Evolutionary conservation across 176 grass and related monocot genomes (phyloP).

Genomic region (Elymus sibiricus): DNA sequence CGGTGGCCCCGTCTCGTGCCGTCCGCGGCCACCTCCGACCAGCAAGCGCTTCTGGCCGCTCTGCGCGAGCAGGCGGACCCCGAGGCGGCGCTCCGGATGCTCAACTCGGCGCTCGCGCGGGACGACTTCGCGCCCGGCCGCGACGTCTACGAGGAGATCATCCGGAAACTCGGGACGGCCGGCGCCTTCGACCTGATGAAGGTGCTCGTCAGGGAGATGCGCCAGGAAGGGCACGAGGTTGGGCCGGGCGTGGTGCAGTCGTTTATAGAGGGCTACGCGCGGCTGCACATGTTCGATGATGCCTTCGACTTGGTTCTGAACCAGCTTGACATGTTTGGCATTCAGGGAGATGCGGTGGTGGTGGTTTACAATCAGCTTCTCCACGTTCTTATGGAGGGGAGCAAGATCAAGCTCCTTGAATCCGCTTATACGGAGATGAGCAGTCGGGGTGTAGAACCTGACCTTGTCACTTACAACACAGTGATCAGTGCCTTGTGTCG

Average conservation of each 20-base stretch:
- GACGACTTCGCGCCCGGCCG: constrained; percentile 22
- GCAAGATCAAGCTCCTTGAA: constrained; percentile 73
- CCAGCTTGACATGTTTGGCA: constrained; percentile 42
- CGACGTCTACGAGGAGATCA: constrained; percentile 65
- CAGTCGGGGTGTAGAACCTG: constrained; percentile 31
- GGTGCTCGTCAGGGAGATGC: constrained; percentile 54
- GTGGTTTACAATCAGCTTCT: constrained; percentile 66
- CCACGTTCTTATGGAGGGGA: constrained; percentile 53
- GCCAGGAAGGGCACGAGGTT: constrained; percentile 43
- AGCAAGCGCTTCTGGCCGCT: constrained; percentile 35
- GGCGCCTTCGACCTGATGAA: constrained; percentile 63
- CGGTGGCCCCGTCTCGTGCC: neutral
- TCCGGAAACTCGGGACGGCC: constrained; percentile 53
- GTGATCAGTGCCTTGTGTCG: constrained; percentile 68
- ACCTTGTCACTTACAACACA: constrained; percentile 66
- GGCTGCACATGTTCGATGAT: constrained; percentile 54
- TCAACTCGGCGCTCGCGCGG: constrained; percentile 47
- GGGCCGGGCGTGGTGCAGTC: constrained; percentile 37
- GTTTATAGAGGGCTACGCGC: constrained; percentile 52
- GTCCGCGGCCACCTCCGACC: constrained; percentile 27
- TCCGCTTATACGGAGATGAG: constrained; percentile 56
- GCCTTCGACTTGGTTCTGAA: constrained; percentile 70
- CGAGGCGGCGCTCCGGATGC: constrained; percentile 45
- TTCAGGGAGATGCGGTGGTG: constrained; percentile 24
- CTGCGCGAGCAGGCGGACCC: constrained; percentile 65